Evolutionary conservation across 257 asterid genomes (phyloP).

Genomic region (Przewalskia tangutica): DNA sequence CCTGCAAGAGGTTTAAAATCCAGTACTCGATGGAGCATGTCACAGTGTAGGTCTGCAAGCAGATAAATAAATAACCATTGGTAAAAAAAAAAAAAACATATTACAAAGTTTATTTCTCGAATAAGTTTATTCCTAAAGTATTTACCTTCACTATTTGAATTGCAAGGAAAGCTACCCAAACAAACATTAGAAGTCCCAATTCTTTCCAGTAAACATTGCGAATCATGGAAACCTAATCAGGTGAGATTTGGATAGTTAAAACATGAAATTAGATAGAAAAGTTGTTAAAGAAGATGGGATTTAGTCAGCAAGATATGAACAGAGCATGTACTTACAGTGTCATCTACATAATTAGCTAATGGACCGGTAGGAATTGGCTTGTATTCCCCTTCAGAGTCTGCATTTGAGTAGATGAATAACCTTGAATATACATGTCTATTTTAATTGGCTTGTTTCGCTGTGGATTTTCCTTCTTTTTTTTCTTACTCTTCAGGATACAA

Average conservation of each 20-base stretch:
- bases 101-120: background rate
- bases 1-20: constrained; percentile 31
- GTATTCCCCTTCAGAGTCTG: constrained; percentile 27
- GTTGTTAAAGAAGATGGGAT: background rate
- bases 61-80: background rate
- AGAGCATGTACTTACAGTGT: constrained; percentile 11
- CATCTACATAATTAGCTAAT: constrained; percentile 2
- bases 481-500: background rate
- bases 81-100: background rate
- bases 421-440: background rate
- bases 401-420: background rate
- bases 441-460: background rate
- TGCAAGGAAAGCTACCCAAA: constrained; percentile 29
- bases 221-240: constrained; percentile 17
- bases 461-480: background rate
- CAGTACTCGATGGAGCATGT: constrained; percentile 28
- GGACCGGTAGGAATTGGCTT: constrained; percentile 25
- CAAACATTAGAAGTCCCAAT: constrained; percentile 19
- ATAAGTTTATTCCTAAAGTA: background rate
- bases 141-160: constrained; percentile 26
- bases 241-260: background rate
- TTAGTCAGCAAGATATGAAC: background rate
- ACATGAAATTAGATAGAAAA: background rate
- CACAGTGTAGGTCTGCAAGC: constrained; percentile 23
- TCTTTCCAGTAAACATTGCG: constrained; percentile 29